These are phyloP conservation scores for Candida sanyaensis DNA, from an alignment of 1,139 yeast genomes.

Conservation along the genomic window DNA sequence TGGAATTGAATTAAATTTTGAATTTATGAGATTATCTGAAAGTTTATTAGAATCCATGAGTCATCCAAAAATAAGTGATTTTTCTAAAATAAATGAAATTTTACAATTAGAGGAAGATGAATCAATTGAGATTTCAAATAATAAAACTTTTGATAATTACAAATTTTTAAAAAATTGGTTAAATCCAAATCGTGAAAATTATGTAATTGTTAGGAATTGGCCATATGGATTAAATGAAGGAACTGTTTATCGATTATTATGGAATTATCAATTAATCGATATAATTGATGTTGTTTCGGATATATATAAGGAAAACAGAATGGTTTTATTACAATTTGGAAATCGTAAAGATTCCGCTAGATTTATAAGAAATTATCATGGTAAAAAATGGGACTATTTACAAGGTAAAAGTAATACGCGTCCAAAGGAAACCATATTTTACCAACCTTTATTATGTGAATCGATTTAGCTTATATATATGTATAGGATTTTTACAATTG, in stretches of 20 bases:
- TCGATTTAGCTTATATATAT: conserved; percentile 20
- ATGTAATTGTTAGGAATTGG: conserved; percentile 39
- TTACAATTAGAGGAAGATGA: neutral
- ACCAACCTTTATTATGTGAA: conserved; percentile 45
- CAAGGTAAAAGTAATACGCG: conserved; percentile 15
- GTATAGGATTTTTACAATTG: neutral
- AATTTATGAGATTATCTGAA: conserved; percentile 35
- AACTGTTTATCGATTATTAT: conserved; percentile 33
- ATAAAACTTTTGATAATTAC: neutral
- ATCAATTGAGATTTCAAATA: conserved; percentile 14
- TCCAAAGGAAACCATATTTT: conserved; percentile 23
- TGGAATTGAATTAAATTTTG: conserved; percentile 48
- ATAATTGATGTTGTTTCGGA: conserved; percentile 26
- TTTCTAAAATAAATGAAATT: neutral
- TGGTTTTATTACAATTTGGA: conserved; percentile 48
- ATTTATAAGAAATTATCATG: conserved; percentile 58
- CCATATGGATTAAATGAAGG: conserved; percentile 41
- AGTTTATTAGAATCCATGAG: conserved; percentile 28
- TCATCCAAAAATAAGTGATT: neutral
- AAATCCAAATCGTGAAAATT: conserved; percentile 7
- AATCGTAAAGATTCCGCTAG: conserved; percentile 50
- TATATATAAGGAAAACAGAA: conserved; percentile 27
- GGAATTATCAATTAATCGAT: conserved; percentile 40
- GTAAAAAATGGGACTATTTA: conserved; percentile 42
- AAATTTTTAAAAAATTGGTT: neutral